Evolutionary conservation across 2,329 filamentous ascomycete species (phyloP).

Genomic region (Lasiodiplodia hormozganensis): DNA sequence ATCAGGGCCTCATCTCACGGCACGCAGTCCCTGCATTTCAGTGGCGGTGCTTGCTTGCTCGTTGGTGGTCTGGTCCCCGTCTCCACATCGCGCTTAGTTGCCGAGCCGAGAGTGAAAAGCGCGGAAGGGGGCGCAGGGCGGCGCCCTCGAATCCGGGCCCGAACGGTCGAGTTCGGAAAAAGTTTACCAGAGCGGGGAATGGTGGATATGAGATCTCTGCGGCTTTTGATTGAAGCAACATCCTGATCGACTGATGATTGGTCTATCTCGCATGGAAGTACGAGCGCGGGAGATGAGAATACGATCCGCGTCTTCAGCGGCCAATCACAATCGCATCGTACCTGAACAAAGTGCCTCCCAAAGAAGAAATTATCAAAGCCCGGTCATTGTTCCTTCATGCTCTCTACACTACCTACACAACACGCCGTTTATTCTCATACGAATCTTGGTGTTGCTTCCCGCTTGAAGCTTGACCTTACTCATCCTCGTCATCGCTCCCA

Average conservation of each 20-base stretch:
- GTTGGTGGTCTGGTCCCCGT: neutral
- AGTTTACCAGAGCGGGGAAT: slow-evolving; percentile 4
- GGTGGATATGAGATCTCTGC: slow-evolving; percentile 25
- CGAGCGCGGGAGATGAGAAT: slow-evolving; percentile 25
- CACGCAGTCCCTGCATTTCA: slow-evolving; percentile 8
- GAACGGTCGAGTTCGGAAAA: slow-evolving; percentile 22
- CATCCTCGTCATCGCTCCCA: slow-evolving; percentile 81
- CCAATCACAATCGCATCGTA: slow-evolving; percentile 2
- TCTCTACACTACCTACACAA: neutral
- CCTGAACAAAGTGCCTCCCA: slow-evolving; percentile 4
- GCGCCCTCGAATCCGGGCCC: neutral
- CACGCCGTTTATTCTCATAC: neutral
- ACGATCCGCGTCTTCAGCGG: slow-evolving; percentile 7
- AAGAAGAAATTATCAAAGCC: neutral
- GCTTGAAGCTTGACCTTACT: slow-evolving; percentile 34
- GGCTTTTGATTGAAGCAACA: slow-evolving; percentile 3
- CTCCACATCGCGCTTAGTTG: neutral
- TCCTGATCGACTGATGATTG: slow-evolving; percentile 8
- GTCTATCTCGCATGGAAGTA: slow-evolving; percentile 11
- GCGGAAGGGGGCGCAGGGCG: neutral
- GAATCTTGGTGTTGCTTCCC: no score
- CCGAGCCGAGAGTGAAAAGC: slow-evolving; percentile 10
- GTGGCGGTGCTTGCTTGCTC: no score
- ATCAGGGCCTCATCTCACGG: neutral
- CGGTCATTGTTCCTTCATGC: neutral